Evolutionary conservation across 768 basidiomycete species (phyloP).

Genomic region (Boletus subcaerulescens): DNA sequence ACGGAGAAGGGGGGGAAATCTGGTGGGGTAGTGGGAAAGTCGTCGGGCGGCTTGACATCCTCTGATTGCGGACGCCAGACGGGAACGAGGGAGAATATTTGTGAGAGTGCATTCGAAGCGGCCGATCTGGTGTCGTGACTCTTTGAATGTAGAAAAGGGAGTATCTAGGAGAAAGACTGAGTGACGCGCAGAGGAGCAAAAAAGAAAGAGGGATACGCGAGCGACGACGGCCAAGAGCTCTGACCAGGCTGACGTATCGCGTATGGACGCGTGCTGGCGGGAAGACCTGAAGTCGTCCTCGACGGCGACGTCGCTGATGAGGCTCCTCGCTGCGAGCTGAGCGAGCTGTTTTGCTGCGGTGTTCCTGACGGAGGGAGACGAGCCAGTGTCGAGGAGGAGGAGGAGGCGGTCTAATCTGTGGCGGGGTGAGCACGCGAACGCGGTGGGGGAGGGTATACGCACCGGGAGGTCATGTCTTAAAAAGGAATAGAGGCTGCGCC

Average conservation of each 20-base stretch:
- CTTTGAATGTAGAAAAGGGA: conserved; percentile 89
- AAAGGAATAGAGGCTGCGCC: conserved; percentile 54
- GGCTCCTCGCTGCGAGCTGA: conserved; percentile 82
- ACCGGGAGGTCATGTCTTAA: conserved; percentile 78
- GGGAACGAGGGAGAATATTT: conserved; percentile 83
- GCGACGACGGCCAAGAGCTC: conserved; percentile 89
- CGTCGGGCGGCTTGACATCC: conserved; percentile 22
- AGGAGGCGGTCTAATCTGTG: conserved; percentile 94
- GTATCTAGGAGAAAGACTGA: conserved; percentile 52
- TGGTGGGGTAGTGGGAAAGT: conserved; percentile 36
- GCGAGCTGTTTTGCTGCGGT: conserved; percentile 98
- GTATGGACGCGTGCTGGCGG: conserved; percentile 54
- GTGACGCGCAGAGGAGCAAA: background rate
- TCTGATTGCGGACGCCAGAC: conserved; percentile 55
- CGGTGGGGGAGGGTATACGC: conserved; percentile 4
- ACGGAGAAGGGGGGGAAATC: conserved; percentile 78
- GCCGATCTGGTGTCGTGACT: conserved; percentile 91
- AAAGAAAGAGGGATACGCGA: conserved; percentile 48
- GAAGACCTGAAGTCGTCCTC: conserved; percentile 70
- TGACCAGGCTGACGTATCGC: conserved; percentile 79
- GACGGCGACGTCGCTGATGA: conserved; percentile 76
- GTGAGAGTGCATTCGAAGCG: conserved; percentile 82
- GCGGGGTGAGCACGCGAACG: background rate
- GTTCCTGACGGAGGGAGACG: conserved; percentile 81
- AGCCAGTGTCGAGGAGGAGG: conserved; percentile 91